Base-by-base conservation (phyloP, 2,329 filamentous ascomycete species). In the Botrytis sinoallii region DNA sequence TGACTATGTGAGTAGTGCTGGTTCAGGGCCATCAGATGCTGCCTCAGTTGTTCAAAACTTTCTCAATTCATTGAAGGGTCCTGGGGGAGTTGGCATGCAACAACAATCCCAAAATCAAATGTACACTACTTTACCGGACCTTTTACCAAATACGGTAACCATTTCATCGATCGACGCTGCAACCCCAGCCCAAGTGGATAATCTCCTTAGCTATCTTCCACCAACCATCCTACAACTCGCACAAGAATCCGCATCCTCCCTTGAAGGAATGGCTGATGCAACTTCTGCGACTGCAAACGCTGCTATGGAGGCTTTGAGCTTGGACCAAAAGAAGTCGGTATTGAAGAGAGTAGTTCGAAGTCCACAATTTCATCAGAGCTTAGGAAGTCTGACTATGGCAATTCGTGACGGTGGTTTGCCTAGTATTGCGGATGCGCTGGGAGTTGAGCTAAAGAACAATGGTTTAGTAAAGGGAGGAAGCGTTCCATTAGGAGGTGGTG, bases 331-430 rank as follows among this genome's bases (percentile, higher is more conserved):
- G 86, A 93, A 92, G 80, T 86, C 88, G 35, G 88, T 98, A 20
- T 83, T 99, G 61, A 91, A 90, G 81, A 92, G 91, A 80, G 94
- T 98, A 12, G 84, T 98, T 22, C 89, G 93, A 76, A 97, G 93
- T 77, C 95, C 96, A 29, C 96, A 99, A 81, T 94, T 99, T 80
- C 89, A 90, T 75, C 96, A 98, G 82, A 95, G 93, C 77, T 84
- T 98, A 57, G 89, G 90, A 0, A 96, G 92, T 81, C 84, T 99
- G 78, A 97, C 94, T 0, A 90, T 94, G 83, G 96, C 96, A 20
- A 85, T 99, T 72, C 88, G 94, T 73, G 95, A 98, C 78, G 96
- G 96, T 20, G 96, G 95, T 0, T 84, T 99, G 73, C 95, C 95
- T 7, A 97, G 91, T 78, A 92, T 99, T 76, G 92, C 94, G 10